These are phyloP conservation scores for Pisolithus sp. DNA, from an alignment of 768 basidiomycete species.

Conservation along the genomic window DNA sequence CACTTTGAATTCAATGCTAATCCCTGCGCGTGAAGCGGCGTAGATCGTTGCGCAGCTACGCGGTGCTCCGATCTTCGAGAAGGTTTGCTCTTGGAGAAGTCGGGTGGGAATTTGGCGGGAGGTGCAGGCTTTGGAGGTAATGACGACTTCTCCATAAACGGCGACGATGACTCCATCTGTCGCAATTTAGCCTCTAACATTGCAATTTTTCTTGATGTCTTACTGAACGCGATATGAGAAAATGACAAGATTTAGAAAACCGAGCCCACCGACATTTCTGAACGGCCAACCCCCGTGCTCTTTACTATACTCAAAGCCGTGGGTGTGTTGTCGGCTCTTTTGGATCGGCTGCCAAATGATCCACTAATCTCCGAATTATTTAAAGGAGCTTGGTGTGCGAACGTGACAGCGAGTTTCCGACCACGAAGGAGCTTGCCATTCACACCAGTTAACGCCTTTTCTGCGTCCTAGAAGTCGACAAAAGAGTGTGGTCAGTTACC, in stretches of 20 bases:
- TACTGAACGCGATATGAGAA: constrained; percentile 26
- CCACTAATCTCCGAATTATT: constrained; percentile 21
- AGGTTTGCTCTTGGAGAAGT: neutral
- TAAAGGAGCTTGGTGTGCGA: constrained; percentile 76
- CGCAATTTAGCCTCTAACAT: constrained; percentile 93
- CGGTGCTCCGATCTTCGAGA: constrained; percentile 1
- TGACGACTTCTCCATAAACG: constrained; percentile 14
- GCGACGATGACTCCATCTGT: constrained; percentile 50
- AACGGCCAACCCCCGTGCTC: constrained; percentile 46
- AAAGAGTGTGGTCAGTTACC: constrained; percentile 18
- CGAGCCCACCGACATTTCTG: constrained; percentile 36
- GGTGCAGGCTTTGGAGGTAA: constrained; percentile 18
- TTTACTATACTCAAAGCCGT: constrained; percentile 89
- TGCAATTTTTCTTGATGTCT: constrained; percentile 86
- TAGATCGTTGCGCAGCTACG: neutral
- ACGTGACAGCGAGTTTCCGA: constrained; percentile 84
- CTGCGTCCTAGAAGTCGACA: constrained; percentile 62
- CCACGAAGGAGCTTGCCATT: constrained; percentile 83
- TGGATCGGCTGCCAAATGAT: constrained; percentile 31
- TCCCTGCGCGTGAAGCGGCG: neutral
- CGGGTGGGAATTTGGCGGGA: neutral
- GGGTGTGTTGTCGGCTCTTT: constrained; percentile 57
- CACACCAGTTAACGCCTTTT: constrained; percentile 63
- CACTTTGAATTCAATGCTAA: neutral
- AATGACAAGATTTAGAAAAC: neutral